Percentiles rank a stretch among this genome's conserved stretches.
Conservation (phyloP, 495 filamentous ascomycete species). For the Penicillium antarcticum region DNA sequence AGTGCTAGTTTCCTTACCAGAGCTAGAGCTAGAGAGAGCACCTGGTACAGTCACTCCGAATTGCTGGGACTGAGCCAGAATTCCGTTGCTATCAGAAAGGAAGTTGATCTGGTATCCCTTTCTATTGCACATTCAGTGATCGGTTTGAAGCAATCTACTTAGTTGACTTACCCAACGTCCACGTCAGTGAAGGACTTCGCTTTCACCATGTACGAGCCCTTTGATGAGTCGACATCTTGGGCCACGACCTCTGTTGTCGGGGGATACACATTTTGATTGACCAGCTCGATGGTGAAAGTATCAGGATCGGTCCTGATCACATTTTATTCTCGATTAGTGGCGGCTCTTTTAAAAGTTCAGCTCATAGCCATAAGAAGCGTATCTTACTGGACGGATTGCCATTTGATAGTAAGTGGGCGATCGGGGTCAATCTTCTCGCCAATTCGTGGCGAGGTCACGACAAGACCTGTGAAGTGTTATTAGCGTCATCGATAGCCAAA, state of each 20-base stretch:
- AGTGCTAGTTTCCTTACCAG: constrained; percentile 31
- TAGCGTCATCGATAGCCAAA: not conserved
- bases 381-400: constrained; percentile 27
- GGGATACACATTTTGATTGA: constrained; percentile 35
- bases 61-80: constrained; percentile 34
- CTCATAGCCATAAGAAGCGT: not conserved
- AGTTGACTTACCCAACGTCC: constrained; percentile 21
- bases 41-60: constrained; percentile 27
- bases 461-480: constrained; percentile 15
- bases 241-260: constrained; percentile 38
- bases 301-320: constrained; percentile 30
- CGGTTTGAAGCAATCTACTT: not conserved
- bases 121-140: constrained; percentile 8
- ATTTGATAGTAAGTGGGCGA: constrained; percentile 26
- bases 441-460: constrained; percentile 22
- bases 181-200: constrained; percentile 14
- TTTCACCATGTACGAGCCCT: constrained; percentile 29
- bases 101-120: constrained; percentile 36
- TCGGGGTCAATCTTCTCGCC: constrained; percentile 21
- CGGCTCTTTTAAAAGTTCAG: not conserved
- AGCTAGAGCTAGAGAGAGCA: constrained; percentile 17
- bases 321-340: not conserved
- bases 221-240: constrained; percentile 22
- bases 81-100: constrained; percentile 22
- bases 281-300: constrained; percentile 31